phyloP scores from a whole-genome alignment of 2,329 filamentous ascomycete genomes.

The Grosmannia serpens region DNA sequence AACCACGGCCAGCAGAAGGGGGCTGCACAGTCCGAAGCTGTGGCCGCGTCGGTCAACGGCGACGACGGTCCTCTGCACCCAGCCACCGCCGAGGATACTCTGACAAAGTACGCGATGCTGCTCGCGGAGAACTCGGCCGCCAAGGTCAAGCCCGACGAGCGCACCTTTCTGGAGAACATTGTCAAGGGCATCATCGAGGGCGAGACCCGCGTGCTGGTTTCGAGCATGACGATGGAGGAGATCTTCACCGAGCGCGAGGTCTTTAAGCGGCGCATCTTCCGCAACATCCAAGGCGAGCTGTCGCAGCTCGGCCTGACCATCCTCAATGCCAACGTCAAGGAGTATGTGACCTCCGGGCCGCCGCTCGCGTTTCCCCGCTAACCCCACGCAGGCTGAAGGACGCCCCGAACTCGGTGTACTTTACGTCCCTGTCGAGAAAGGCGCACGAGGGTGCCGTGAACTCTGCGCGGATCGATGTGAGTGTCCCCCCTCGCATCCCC shows the following conservation, averaged over 20 bases:
- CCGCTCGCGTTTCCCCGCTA: neutral
- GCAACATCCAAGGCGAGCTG: conserved; percentile 68
- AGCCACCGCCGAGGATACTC: conserved; percentile 15
- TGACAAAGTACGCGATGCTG: conserved; percentile 75
- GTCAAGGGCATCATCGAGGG: conserved; percentile 87
- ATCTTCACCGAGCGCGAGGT: conserved; percentile 35
- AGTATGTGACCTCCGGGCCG: conserved; percentile 22
- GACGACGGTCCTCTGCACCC: neutral
- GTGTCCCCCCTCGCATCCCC: neutral
- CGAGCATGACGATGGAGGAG: conserved; percentile 87
- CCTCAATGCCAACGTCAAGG: conserved; percentile 67
- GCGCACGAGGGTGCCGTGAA: conserved; percentile 78
- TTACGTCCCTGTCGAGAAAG: conserved; percentile 69
- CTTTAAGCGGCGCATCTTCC: conserved; percentile 54
- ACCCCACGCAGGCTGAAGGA: conserved; percentile 48
- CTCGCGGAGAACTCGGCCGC: conserved; percentile 47
- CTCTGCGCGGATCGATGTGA: conserved; percentile 29
- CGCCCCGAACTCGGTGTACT: conserved; percentile 71
- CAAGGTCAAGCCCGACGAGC: conserved; percentile 20
- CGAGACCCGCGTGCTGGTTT: conserved; percentile 73
- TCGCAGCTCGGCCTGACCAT: conserved; percentile 66
- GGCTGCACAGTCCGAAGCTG: neutral
- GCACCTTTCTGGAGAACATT: conserved; percentile 65
- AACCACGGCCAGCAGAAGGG: conserved; percentile 30
- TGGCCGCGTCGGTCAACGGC: neutral